Evolutionary conservation across 106 monocot species (phyloP).

Genomic region (Agapanthus africanus): DNA sequence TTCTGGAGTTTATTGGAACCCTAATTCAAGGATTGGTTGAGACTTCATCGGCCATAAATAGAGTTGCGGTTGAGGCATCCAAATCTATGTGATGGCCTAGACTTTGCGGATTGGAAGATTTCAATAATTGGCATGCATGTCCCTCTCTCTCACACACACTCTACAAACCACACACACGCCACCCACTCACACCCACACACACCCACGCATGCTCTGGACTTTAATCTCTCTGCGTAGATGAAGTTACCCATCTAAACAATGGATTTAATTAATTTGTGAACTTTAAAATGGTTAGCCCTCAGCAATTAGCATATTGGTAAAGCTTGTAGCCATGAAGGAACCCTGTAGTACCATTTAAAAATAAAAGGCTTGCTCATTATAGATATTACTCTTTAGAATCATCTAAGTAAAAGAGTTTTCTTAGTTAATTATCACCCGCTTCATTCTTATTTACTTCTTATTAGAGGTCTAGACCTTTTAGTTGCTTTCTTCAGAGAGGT

Average conservation of each 20-base stretch:
- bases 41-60: not conserved
- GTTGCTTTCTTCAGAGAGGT: not conserved
- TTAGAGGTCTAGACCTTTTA: not conserved
- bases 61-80: conserved; percentile 1
- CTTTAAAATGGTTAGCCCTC: not conserved
- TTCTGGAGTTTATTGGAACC: no score
- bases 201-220: not conserved
- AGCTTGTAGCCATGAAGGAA: no score
- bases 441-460: not conserved
- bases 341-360: no score
- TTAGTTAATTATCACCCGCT: no score
- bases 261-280: not conserved
- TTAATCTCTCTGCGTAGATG: not conserved
- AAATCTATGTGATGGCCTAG: not conserved
- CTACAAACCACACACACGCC: not conserved
- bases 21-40: conserved; percentile 5
- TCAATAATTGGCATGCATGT: not conserved
- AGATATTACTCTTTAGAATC: not conserved
- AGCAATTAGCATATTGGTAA: no score
- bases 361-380: not conserved
- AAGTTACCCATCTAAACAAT: conserved; percentile 3
- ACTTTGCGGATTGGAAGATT: not conserved
- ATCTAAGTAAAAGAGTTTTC: not conserved
- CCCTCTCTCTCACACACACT: not conserved
- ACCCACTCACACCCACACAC: not conserved